Base-by-base conservation (phyloP, 371 early-diverging fungal species). In the Mortierella sp. region DNA sequence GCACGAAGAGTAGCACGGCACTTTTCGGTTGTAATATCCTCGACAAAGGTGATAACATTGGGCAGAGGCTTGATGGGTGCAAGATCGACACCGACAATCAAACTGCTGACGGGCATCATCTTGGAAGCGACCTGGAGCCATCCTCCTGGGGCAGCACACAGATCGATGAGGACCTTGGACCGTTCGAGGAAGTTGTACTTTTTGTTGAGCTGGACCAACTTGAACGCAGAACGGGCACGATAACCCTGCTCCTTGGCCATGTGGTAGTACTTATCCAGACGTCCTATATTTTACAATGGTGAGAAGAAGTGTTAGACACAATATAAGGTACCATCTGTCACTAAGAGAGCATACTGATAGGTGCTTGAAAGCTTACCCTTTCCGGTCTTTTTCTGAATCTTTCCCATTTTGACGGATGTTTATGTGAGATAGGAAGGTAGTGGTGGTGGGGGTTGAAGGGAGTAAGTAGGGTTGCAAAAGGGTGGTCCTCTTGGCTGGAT, bases 221-320 rank as follows among this genome's bases (percentile, higher is more conserved):
- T 99, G 94, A 99, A 99, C 77, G 99, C 99, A 56, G 99, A 99
- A 93, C 99, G 98, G 73, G 99, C 99, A 89, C 99, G 96, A 91
- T 99, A 99, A 78, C 99, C 99, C 89, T 99, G 99, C 88, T 99
- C 99, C 93, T 99, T 99, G 89, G 99, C 99, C 91, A 99, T 94
- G 90, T 99, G 97, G 91, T 99, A 99, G 93, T 98, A 99, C 93
- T 99, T 99, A 93, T 99, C 99, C 92, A 99, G 94, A 91, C 99
- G 97, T 75, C 98, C 98, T 87, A 71, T 48, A 14, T 8, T 32
- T n/a, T 56, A n/a, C 27, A 60, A 29, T 4, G 14, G 6, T n/a
- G 49, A 24, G 18, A 5, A 48, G 49, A 16, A 8, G 7, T 7
- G 68, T 65, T 24, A 65, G 65, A 65, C 0, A 21, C 24, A 32